Evolutionary conservation across 2,329 filamentous ascomycete genomes (phyloP), one percentile per base, ranked within the genome.

Genomic region (Colletotrichum sp.): DNA sequence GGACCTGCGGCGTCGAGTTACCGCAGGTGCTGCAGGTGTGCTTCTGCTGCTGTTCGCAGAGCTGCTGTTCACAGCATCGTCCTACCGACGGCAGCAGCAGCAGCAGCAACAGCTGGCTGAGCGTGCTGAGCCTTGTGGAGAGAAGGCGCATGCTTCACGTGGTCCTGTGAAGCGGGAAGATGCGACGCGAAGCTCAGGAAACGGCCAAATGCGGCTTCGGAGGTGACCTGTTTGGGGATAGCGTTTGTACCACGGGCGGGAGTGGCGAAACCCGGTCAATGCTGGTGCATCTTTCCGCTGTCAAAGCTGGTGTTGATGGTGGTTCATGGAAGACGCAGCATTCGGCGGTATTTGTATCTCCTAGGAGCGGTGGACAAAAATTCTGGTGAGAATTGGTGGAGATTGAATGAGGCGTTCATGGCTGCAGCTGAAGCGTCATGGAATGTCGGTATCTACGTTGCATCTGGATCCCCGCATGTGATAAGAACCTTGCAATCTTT

Each of bases 81-180:
- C 57, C 64, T 16, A 30, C n/a, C 22, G 52, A 32, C 52, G 34
- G n/a, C 22, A 63, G 32, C 59, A 72, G 39, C 59, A 72, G 39
- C 68, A 61, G 28, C 28, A 72, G 39, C 44, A 75, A 25, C 44
- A 72, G 39, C 44, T 72, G 73, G 34, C 55, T 39, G 63, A 75
- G 69, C 57, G 34, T 22, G 61, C 44, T 27, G 55, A 63, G 39
- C 34, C 68, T 39, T n/a, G 25, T 28, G 15, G 68, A 52, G 52
- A 63, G 6, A 19, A 61, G n/a, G 28, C 57, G 70, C 73, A 75
- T 75, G 63, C 69, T 73, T 75, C 22, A 60, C 64, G 64, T 57
- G 27, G 55, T 48, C 52, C 44, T 19, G 39, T 27, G 68, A 68
- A 16, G 52, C 39, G 55, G 22, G 27, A 44, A 67, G 71, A 13